Conservation (phyloP, 192 early-diverging fungal species). For the Globomyces pollinis-pini region DNA sequence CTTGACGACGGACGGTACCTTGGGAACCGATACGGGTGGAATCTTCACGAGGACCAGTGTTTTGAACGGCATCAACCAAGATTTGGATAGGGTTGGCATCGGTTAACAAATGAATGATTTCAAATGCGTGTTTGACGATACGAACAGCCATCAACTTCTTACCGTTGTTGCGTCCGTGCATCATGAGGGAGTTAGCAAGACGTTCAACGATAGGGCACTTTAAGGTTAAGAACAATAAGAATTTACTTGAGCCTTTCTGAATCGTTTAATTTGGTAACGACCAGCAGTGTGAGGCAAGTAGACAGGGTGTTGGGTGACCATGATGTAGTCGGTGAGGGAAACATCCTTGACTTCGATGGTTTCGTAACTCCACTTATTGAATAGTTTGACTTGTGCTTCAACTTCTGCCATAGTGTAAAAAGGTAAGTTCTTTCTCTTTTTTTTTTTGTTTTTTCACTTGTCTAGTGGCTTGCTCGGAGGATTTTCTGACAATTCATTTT, state of each 20-base stretch:
- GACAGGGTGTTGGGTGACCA: constrained; percentile 74
- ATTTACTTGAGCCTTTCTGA: constrained; percentile 89
- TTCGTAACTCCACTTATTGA: constrained; percentile 83
- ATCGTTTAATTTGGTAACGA: constrained; percentile 92
- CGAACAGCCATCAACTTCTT: constrained; percentile 99
- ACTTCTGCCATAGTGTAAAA: constrained; percentile 9
- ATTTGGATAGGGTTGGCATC: constrained; percentile 98
- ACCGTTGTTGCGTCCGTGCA: constrained; percentile 99
- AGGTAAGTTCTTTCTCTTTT: no score
- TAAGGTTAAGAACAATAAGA: neutral
- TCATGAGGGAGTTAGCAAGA: constrained; percentile 97
- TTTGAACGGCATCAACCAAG: constrained; percentile 96
- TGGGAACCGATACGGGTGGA: constrained; percentile 96
- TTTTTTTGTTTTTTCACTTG: no score
- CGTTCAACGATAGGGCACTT: constrained; percentile 97
- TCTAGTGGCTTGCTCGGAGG: no score
- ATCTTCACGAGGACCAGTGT: constrained; percentile 99
- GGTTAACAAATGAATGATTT: constrained; percentile 97
- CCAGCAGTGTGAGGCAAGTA: constrained; percentile 99
- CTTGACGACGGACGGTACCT: constrained; percentile 98
- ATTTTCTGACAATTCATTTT: no score
- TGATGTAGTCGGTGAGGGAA: constrained; percentile 68
- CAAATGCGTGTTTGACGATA: constrained; percentile 98
- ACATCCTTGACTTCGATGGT: constrained; percentile 83
- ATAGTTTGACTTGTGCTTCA: constrained; percentile 7